phyloP scores from a whole-genome alignment of 2,329 filamentous ascomycete species.

The Nannizzia gypsea region DNA sequence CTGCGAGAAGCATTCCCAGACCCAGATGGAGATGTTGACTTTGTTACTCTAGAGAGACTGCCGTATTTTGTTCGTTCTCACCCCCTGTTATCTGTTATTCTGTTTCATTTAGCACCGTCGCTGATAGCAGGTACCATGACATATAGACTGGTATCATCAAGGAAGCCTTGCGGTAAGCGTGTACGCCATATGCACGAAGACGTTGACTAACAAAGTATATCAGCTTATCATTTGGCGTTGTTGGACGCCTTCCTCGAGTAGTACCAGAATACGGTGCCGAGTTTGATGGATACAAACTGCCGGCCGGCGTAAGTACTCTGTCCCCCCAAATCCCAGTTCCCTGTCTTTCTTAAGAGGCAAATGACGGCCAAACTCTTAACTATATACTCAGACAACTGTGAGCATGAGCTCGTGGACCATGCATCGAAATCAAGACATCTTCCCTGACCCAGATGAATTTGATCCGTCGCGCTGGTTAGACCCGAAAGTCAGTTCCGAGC shows the following conservation, averaged over 20 bases:
- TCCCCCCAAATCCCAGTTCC: not conserved
- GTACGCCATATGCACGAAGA: not conserved
- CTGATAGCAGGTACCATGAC: not conserved
- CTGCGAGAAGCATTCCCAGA: slow-evolving; percentile 17
- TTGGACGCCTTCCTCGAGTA: slow-evolving; percentile 25
- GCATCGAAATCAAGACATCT: slow-evolving; percentile 11
- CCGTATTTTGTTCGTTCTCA: slow-evolving; percentile 5
- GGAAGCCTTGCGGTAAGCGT: slow-evolving; percentile 24
- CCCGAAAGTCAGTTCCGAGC: slow-evolving; percentile 8
- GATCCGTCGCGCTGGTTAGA: slow-evolving; percentile 11
- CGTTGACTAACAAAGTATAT: not conserved
- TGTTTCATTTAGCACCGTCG: not conserved
- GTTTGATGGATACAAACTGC: slow-evolving; percentile 24
- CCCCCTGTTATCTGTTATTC: slow-evolving; percentile 2
- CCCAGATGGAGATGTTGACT: slow-evolving; percentile 17
- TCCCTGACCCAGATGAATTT: slow-evolving; percentile 11
- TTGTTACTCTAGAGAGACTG: slow-evolving; percentile 12
- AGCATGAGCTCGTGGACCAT: slow-evolving; percentile 9
- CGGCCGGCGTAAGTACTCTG: slow-evolving; percentile 19
- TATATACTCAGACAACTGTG: slow-evolving; percentile 6
- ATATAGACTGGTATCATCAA: slow-evolving; percentile 25
- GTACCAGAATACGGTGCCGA: slow-evolving; percentile 22
- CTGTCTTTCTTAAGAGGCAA: not conserved
- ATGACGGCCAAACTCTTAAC: not conserved
- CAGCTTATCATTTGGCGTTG: slow-evolving; percentile 24